Base-by-base conservation (phyloP, 495 filamentous ascomycete genomes). In the Aspergillus mulundensis region DNA sequence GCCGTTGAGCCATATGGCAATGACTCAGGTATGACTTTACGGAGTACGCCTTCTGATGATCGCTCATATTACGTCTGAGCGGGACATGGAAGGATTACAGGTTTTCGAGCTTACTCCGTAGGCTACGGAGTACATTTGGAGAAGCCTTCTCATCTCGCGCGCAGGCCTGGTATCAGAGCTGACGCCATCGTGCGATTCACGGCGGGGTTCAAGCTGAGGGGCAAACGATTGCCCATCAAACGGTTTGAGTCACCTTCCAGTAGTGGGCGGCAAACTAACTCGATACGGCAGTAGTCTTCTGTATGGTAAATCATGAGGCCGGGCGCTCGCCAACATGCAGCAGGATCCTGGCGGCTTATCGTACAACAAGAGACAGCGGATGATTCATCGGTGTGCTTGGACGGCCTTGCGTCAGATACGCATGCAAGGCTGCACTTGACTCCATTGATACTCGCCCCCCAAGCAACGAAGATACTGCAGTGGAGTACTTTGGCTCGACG, bases 291-390 rank as follows among this genome's bases (percentile, higher is more conserved):
- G 30, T 57, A 54, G 57, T 32, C 21, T 44, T 52, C 57, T 56
- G 58, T 53, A 58, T 59, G 55, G 61, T 61, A 60, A 61, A 64
- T 59, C 58, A 64, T 58, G 40, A 44, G 58, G 51, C 16, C 53
- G 42, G 53, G 53, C 21, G 44, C 25, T 48, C 42, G 38, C 50
- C 49, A 50, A 53, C 43, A 45, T 14, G 48, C 30, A 43, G 56
- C 60, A 56, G 42, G 15, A 58, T 53, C 56, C 61, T 54, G 57
- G 19, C 57, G 25, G 41, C 38, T 42, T 56, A 51, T 56, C 53
- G 45, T 48, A 45, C 21, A 50, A 43, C 28, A 20, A 36, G 19
- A 3, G 15, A 38, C 45, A 30, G 30, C 34, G 32, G 54, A 52
- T 55, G 57, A 54, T 49, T 54, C 54, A 40, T 59, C 60, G 45